Conservation (phyloP, 2,329 filamentous ascomycete genomes). For the Fusarium zealandicum region DNA sequence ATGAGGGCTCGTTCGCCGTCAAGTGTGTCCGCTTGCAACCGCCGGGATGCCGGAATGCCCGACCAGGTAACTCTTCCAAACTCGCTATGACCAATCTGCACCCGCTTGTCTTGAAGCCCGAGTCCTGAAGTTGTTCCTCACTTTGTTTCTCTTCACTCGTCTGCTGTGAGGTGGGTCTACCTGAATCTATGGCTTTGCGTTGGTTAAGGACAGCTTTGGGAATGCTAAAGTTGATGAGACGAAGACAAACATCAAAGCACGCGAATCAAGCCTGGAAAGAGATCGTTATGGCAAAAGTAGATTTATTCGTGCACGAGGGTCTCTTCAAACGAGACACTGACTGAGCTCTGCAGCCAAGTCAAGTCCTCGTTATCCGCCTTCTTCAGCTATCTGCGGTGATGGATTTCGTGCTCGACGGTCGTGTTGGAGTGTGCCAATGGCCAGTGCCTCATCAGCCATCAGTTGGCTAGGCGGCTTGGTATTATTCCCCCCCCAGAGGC, state of each 20-base stretch:
- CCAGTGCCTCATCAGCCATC: constrained; percentile 24
- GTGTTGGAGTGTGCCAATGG: constrained; percentile 15
- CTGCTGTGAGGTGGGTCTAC: neutral
- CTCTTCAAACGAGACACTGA: constrained; percentile 19
- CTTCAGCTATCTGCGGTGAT: constrained; percentile 12
- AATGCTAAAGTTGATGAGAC: too few relatives aligned
- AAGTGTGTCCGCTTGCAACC: neutral
- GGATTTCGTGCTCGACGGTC: constrained; percentile 12
- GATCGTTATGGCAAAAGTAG: constrained; percentile 3
- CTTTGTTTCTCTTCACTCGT: neutral
- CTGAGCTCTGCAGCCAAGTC: constrained; percentile 12
- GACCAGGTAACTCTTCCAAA: neutral
- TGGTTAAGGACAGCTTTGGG: too few relatives aligned
- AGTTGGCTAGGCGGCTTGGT: constrained; percentile 25
- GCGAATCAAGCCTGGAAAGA: neutral
- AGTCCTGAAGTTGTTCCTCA: neutral
- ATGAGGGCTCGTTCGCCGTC: neutral
- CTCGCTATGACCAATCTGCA: neutral
- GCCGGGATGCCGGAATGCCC: neutral
- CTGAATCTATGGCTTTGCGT: neutral
- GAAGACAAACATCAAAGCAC: too few relatives aligned
- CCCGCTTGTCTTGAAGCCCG: neutral
- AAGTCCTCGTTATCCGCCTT: constrained; percentile 13
- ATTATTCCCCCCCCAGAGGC: constrained; percentile 21
- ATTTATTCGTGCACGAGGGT: constrained; percentile 25